A percentile compares a stretch with the other conserved stretches of the same genome.
Evolutionary conservation across 2,329 filamentous ascomycete genomes (phyloP).

Genomic region (Trichoderma sp.): DNA sequence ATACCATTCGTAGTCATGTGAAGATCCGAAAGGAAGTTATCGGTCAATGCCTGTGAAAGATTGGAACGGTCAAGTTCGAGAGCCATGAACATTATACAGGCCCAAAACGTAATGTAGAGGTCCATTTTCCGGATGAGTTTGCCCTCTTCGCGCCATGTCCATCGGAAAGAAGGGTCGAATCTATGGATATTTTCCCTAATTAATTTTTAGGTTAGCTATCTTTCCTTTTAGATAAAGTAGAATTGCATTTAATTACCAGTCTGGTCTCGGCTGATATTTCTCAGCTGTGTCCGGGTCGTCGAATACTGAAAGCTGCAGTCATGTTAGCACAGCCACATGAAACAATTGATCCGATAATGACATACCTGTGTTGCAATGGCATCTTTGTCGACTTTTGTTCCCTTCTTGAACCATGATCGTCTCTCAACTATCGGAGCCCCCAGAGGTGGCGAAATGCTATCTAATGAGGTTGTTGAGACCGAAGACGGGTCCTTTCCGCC

Average conservation of each 20-base stretch:
- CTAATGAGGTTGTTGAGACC: conserved; percentile 17
- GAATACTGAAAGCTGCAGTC: conserved; percentile 33
- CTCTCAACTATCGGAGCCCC: conserved; percentile 30
- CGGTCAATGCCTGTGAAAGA: conserved; percentile 45
- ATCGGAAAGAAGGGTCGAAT: conserved; percentile 55
- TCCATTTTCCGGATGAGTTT: conserved; percentile 49
- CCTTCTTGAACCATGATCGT: conserved; percentile 35
- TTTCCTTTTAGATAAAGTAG: background rate
- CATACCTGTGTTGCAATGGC: conserved; percentile 36
- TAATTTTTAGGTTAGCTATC: conserved; percentile 22
- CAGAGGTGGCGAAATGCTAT: conserved; percentile 27
- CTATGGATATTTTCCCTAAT: conserved; percentile 52
- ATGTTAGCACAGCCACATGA: background rate
- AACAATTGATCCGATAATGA: background rate
- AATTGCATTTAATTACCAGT: conserved; percentile 22
- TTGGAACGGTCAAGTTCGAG: conserved; percentile 51
- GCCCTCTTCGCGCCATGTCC: conserved; percentile 56
- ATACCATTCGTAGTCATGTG: conserved; percentile 35
- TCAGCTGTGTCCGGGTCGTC: conserved; percentile 37
- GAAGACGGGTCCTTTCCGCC: conserved; percentile 9
- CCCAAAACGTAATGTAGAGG: conserved; percentile 32
- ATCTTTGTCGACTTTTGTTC: conserved; percentile 28
- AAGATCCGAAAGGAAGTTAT: conserved; percentile 46
- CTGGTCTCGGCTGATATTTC: conserved; percentile 34
- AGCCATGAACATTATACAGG: conserved; percentile 51